phyloP scores from a whole-genome alignment of 1,139 yeast genomes.

The Yamadazyma sp. region DNA sequence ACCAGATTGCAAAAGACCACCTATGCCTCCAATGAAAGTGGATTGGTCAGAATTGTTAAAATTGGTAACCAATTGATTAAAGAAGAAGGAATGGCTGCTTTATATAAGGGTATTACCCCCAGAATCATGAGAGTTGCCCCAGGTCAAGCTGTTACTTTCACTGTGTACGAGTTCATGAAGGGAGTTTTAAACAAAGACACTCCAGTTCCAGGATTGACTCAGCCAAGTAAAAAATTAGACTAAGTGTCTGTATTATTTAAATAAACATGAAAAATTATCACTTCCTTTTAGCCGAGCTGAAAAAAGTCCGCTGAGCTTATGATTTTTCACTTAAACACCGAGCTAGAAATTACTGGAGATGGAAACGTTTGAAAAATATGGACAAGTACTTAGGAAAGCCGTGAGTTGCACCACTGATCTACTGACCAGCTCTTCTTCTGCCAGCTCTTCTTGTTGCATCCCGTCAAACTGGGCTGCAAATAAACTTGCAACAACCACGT shows the following conservation, averaged over 20 bases:
- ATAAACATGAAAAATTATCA: background rate
- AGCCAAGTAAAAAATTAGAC: constrained; percentile 18
- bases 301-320: background rate
- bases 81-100: constrained; percentile 86
- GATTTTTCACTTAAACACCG: background rate
- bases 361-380: no score
- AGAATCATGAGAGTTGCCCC: constrained; percentile 99
- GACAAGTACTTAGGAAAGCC: no score
- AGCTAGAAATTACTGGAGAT: no score
- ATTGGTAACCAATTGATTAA: constrained; percentile 79
- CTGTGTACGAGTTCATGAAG: constrained; percentile 90
- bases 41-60: constrained; percentile 71
- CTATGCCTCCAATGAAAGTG: constrained; percentile 68
- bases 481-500: no score
- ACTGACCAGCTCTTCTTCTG: no score
- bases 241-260: constrained; percentile 7
- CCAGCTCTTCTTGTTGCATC: no score
- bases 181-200: constrained; percentile 52
- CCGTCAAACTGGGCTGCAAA: no score
- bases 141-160: constrained; percentile 97
- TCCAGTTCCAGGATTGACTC: constrained; percentile 21
- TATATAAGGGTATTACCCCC: constrained; percentile 97
- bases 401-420: no score
- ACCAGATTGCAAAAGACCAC: constrained; percentile 94
- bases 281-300: background rate